Percentiles rank a stretch among this genome's conserved stretches.
phyloP scores from a whole-genome alignment of 73 alveolate species.

The Tetrahymena borealis region DNA sequence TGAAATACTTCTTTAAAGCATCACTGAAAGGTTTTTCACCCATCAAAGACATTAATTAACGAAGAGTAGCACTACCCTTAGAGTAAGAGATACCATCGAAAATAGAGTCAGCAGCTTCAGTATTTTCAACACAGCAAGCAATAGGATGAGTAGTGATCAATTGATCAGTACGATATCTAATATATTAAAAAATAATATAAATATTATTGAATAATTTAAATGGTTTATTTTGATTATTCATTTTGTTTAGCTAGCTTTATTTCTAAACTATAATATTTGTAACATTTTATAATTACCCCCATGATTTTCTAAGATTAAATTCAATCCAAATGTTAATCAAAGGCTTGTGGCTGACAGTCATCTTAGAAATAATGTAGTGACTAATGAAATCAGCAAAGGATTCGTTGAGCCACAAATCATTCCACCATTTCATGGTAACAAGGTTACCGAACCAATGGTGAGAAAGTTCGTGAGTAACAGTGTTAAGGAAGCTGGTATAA shows the following conservation, averaged over 20 bases:
- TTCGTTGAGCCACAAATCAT: constrained; percentile 89
- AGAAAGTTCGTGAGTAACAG: constrained; percentile 81
- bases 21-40: constrained; percentile 80
- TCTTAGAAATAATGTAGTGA: constrained; percentile 9
- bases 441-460: constrained; percentile 94
- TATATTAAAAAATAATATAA: background rate
- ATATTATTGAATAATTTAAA: too few species aligned
- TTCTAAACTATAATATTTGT: too few species aligned
- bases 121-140: constrained; percentile 68
- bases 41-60: constrained; percentile 71
- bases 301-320: constrained; percentile 27
- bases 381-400: constrained; percentile 68
- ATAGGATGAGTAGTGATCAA: constrained; percentile 89
- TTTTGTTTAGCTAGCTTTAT: too few species aligned
- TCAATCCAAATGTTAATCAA: constrained; percentile 32
- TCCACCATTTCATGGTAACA: constrained; percentile 95
- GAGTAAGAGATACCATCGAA: constrained; percentile 96
- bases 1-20: constrained; percentile 78
- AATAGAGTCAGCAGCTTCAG: constrained; percentile 86
- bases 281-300: constrained; percentile 16
- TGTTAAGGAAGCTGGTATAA: constrained; percentile 57
- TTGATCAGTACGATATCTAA: constrained; percentile 64
- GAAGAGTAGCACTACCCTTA: constrained; percentile 90
- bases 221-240: too few species aligned
- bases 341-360: constrained; percentile 14